These are phyloP conservation scores for Fonsecaea erecta DNA, from an alignment of 2,329 filamentous ascomycete genomes.

Conservation along the genomic window DNA sequence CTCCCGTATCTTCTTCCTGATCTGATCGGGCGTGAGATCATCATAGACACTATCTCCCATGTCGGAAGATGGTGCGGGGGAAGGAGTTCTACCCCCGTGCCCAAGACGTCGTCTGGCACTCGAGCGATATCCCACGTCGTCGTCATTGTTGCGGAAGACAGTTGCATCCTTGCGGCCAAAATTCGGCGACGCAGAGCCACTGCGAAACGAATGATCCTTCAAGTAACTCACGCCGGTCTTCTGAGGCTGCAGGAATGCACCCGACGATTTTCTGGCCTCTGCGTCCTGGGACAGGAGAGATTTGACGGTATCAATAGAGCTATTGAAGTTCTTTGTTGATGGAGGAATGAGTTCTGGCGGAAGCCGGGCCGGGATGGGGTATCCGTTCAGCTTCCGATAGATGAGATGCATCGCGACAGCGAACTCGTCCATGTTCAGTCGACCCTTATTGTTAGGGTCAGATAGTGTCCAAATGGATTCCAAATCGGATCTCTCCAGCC, in stretches of 20 bases:
- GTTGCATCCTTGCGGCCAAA: slow-evolving; percentile 87
- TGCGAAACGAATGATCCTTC: slow-evolving; percentile 90
- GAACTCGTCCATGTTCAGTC: slow-evolving; percentile 94
- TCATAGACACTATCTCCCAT: slow-evolving; percentile 69
- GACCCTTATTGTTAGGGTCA: slow-evolving; percentile 91
- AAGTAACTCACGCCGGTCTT: slow-evolving; percentile 98
- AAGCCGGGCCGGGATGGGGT: slow-evolving; percentile 83
- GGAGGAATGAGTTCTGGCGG: slow-evolving; percentile 93
- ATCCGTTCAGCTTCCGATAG: slow-evolving; percentile 94
- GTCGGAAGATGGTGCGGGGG: slow-evolving; percentile 74
- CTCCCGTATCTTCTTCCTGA: slow-evolving; percentile 90
- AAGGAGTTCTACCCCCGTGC: slow-evolving; percentile 70
- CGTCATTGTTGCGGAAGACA: slow-evolving; percentile 94
- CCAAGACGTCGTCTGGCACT: slow-evolving; percentile 87
- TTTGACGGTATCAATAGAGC: slow-evolving; percentile 92
- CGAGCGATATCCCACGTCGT: slow-evolving; percentile 88
- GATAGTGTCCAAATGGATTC: slow-evolving; percentile 94
- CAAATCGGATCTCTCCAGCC: slow-evolving; percentile 84
- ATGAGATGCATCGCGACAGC: slow-evolving; percentile 99
- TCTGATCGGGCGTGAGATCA: slow-evolving; percentile 81
- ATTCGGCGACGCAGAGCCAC: slow-evolving; percentile 61
- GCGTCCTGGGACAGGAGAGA: slow-evolving; percentile 87
- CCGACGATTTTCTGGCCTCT: slow-evolving; percentile 83
- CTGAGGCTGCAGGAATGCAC: slow-evolving; percentile 88
- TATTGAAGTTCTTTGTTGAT: slow-evolving; percentile 89